These are phyloP conservation scores for Termitomyces sp. DNA, from an alignment of 768 basidiomycete species.

Conservation along the genomic window DNA sequence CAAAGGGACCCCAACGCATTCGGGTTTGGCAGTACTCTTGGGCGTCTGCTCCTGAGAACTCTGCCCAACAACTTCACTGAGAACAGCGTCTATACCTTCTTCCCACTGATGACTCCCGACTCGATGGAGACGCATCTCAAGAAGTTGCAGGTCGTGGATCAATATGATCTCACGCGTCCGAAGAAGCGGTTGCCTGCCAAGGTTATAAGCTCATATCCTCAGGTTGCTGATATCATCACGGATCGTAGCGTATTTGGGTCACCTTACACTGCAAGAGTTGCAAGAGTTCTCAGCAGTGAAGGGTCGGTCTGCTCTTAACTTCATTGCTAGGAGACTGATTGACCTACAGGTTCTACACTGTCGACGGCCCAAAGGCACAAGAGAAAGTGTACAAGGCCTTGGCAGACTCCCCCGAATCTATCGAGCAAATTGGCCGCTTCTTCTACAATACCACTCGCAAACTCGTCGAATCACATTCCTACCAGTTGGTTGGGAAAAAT, in stretches of 20 bases:
- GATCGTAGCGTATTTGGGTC: constrained; percentile 38
- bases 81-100: constrained; percentile 77
- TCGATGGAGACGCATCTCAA: constrained; percentile 57
- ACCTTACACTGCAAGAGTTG: constrained; percentile 45
- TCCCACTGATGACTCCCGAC: constrained; percentile 80
- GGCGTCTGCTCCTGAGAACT: constrained; percentile 67
- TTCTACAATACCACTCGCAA: constrained; percentile 64
- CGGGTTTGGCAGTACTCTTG: constrained; percentile 74
- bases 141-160: constrained; percentile 45
- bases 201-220: constrained; percentile 40
- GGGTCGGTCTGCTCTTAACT: constrained; percentile 36
- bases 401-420: constrained; percentile 37
- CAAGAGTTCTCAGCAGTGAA: constrained; percentile 48
- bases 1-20: constrained; percentile 67
- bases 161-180: constrained; percentile 56
- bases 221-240: constrained; percentile 48
- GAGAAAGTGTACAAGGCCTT: constrained; percentile 43
- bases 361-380: constrained; percentile 45
- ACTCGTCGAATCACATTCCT: constrained; percentile 51
- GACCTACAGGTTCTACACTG: constrained; percentile 57
- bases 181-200: constrained; percentile 18
- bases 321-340: constrained; percentile 1
- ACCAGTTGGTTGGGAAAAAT: constrained; percentile 49
- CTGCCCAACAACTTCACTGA: constrained; percentile 65
- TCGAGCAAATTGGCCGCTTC: constrained; percentile 48